Conservation (phyloP, 1,284 basidiomycete genomes). For the Malassezia globosa region DNA sequence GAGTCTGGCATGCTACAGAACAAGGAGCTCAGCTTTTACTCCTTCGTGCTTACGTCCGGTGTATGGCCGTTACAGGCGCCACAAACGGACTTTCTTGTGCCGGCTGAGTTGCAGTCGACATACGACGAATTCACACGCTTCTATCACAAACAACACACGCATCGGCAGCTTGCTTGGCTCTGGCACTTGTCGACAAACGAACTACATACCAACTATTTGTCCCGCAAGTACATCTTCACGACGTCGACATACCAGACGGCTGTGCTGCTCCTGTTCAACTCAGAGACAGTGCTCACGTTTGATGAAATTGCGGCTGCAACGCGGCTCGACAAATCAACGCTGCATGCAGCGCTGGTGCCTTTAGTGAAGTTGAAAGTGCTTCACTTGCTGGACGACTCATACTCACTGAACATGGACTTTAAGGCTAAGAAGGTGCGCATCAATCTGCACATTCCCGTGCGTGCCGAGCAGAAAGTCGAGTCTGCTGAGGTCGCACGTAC, state of each 20-base stretch:
- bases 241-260: slow-evolving; percentile 91
- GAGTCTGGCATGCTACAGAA: slow-evolving; percentile 66
- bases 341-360: slow-evolving; percentile 70
- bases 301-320: slow-evolving; percentile 74
- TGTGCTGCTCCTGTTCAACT: slow-evolving; percentile 84
- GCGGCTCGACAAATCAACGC: slow-evolving; percentile 66
- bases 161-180: slow-evolving; percentile 89
- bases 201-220: slow-evolving; percentile 77
- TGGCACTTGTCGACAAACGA: slow-evolving; percentile 98
- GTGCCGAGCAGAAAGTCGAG: slow-evolving; percentile 86
- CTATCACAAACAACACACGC: slow-evolving; percentile 86
- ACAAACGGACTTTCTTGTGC: slow-evolving; percentile 74
- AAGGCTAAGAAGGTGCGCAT: slow-evolving; percentile 81
- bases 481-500: slow-evolving; percentile 80
- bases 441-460: slow-evolving; percentile 84
- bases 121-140: slow-evolving; percentile 87
- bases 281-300: slow-evolving; percentile 66
- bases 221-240: slow-evolving; percentile 91
- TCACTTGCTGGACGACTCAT: slow-evolving; percentile 55
- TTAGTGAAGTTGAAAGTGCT: slow-evolving; percentile 83
- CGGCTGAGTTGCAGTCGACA: slow-evolving; percentile 70
- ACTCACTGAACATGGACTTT: slow-evolving; percentile 62
- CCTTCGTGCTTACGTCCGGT: slow-evolving; percentile 88
- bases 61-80: slow-evolving; percentile 88
- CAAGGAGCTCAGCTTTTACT: slow-evolving; percentile 65